These are phyloP conservation scores for Gossypium raimondii DNA, from an alignment of 345 rosid species.

Conservation along the genomic window DNA sequence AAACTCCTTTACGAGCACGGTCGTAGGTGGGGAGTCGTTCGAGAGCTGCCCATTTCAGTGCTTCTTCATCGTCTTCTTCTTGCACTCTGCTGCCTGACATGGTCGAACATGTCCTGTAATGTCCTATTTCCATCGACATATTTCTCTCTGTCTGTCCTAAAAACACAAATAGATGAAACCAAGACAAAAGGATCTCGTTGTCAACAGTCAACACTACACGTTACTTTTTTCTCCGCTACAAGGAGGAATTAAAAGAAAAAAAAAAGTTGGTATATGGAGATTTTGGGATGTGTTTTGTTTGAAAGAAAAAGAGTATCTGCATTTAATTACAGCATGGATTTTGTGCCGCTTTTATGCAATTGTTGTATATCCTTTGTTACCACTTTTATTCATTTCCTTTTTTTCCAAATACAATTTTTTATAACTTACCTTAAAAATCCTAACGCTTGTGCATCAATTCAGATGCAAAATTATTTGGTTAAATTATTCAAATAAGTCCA, in stretches of 20 bases:
- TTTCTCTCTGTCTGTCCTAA: background rate
- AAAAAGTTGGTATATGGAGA: background rate
- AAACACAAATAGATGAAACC: background rate
- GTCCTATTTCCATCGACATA: background rate
- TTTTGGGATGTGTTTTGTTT: background rate
- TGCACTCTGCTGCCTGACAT: background rate
- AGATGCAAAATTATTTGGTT: too few relatives aligned
- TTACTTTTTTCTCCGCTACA: background rate
- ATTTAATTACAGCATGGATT: background rate
- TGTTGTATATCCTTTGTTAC: too few relatives aligned
- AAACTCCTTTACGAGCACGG: slow-evolving; percentile 32
- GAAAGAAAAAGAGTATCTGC: background rate
- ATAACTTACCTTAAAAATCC: too few relatives aligned
- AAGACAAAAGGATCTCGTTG: background rate
- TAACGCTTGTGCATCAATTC: too few relatives aligned
- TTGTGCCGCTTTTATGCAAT: background rate
- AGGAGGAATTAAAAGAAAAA: background rate
- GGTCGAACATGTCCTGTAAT: background rate
- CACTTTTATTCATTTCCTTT: too few relatives aligned
- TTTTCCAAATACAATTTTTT: too few relatives aligned
- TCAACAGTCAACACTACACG: background rate
- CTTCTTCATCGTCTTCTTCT: slow-evolving; percentile 34
- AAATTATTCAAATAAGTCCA: too few relatives aligned
- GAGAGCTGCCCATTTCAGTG: slow-evolving; percentile 39
- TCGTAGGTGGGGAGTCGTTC: slow-evolving; percentile 44